Evolutionary conservation across 202 grass and related monocot genomes (phyloP).

Genomic region (Panicum hallii): DNA sequence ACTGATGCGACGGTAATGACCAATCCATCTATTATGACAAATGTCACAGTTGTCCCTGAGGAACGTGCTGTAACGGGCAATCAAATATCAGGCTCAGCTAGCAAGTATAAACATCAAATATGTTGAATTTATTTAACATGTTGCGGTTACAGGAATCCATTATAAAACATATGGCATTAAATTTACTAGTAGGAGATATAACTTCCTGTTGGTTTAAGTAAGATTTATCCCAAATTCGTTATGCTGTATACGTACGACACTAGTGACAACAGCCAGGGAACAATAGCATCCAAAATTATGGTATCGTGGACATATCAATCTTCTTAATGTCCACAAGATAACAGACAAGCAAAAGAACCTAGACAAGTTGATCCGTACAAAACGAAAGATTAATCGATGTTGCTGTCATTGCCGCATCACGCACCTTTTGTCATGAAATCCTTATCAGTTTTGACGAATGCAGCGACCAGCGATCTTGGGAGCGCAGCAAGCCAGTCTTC

Average conservation of each 20-base stretch:
- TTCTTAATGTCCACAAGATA: neutral
- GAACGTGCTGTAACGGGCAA: slow-evolving; percentile 61
- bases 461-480: slow-evolving; percentile 75
- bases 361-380: neutral
- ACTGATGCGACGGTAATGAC: slow-evolving; percentile 89
- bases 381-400: neutral
- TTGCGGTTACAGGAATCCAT: neutral
- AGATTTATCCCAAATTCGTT: slow-evolving; percentile 1
- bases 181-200: neutral
- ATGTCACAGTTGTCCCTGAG: slow-evolving; percentile 94
- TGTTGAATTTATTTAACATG: neutral
- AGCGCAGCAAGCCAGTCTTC: slow-evolving; percentile 83
- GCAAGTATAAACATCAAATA: slow-evolving; percentile 3
- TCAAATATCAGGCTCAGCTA: slow-evolving; percentile 19
- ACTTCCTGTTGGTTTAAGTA: slow-evolving; percentile 2
- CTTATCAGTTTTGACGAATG: slow-evolving; percentile 84
- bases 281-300: slow-evolving; percentile 16
- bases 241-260: neutral
- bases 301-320: neutral
- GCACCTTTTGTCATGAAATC: slow-evolving; percentile 80
- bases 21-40: slow-evolving; percentile 94
- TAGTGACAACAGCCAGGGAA: neutral
- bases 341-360: slow-evolving; percentile 4
- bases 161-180: neutral
- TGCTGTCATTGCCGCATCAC: neutral